Percentiles rank a stretch among this genome's conserved stretches.
phyloP scores from a whole-genome alignment of 1,139 yeast species.

The Ogataea hybrid region DNA sequence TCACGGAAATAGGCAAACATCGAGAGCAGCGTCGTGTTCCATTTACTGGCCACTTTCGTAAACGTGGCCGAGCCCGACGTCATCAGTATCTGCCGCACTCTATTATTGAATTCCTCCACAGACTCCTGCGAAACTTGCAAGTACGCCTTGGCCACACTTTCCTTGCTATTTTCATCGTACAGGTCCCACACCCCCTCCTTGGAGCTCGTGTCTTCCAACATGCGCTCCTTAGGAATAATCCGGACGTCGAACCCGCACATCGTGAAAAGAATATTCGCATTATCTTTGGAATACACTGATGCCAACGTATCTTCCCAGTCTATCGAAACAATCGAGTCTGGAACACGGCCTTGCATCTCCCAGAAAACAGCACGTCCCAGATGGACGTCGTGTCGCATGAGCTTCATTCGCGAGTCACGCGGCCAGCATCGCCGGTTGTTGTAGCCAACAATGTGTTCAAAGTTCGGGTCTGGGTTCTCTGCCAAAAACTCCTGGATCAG shows the following conservation, averaged over 20 bases:
- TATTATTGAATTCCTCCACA: conserved; percentile 74
- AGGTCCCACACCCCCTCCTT: conserved; percentile 94
- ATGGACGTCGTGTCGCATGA: conserved; percentile 89
- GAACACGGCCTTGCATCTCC: conserved; percentile 82
- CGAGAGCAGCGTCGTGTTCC: conserved; percentile 92
- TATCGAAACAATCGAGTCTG: conserved; percentile 67
- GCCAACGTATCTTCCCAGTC: conserved; percentile 83
- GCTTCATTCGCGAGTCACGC: conserved; percentile 82
- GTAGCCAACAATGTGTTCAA: conserved; percentile 83
- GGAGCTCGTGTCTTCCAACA: conserved; percentile 43
- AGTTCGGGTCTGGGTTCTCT: conserved; percentile 91
- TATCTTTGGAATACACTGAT: conserved; percentile 87
- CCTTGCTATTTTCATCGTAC: conserved; percentile 67
- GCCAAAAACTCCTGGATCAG: conserved; percentile 71
- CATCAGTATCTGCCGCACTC: conserved; percentile 89
- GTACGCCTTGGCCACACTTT: conserved; percentile 86
- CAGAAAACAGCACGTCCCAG: conserved; percentile 90
- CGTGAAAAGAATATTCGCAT: conserved; percentile 81
- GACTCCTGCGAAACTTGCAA: conserved; percentile 81
- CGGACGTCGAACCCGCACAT: conserved; percentile 97
- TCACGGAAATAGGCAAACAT: conserved; percentile 89
- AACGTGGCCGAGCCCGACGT: conserved; percentile 95
- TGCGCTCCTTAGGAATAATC: conserved; percentile 71
- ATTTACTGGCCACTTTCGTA: conserved; percentile 89
- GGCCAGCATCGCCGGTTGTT: conserved; percentile 96